These are phyloP conservation scores for Solanum lignicaule DNA, from an alignment of 257 asterid genomes.

Conservation along the genomic window DNA sequence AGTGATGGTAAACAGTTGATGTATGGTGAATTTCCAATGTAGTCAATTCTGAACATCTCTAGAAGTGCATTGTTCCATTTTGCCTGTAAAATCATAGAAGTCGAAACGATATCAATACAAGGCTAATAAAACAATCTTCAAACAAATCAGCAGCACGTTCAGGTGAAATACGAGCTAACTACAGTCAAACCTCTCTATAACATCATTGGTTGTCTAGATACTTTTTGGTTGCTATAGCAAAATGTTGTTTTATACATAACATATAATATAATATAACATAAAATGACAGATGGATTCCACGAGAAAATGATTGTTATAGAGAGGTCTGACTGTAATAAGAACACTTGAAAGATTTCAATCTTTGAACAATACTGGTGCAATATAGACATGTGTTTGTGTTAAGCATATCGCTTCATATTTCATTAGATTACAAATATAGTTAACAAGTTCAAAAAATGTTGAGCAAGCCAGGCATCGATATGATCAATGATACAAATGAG, in stretches of 20 bases:
- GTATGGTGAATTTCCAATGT: conserved; percentile 69
- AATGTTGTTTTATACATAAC: neutral
- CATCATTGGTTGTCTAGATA: neutral
- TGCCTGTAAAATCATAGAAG: conserved; percentile 42
- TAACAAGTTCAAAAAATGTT: neutral
- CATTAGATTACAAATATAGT: neutral
- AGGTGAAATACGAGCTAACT: neutral
- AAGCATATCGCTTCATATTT: neutral
- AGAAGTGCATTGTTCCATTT: conserved; percentile 89
- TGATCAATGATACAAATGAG: neutral
- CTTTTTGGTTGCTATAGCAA: neutral
- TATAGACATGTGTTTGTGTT: neutral
- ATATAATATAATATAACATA: neutral
- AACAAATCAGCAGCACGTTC: neutral
- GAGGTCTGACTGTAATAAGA: neutral
- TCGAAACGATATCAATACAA: neutral
- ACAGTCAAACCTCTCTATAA: neutral
- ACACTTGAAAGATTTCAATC: neutral
- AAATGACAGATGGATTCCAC: neutral
- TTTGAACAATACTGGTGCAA: neutral
- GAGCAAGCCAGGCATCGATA: neutral
- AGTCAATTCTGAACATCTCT: conserved; percentile 81
- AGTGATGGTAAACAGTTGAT: conserved; percentile 66
- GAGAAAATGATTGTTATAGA: neutral
- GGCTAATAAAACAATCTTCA: neutral